These are phyloP conservation scores for Cryptosporidium sp. DNA, from an alignment of 169 alveolate genomes.

Conservation along the genomic window DNA sequence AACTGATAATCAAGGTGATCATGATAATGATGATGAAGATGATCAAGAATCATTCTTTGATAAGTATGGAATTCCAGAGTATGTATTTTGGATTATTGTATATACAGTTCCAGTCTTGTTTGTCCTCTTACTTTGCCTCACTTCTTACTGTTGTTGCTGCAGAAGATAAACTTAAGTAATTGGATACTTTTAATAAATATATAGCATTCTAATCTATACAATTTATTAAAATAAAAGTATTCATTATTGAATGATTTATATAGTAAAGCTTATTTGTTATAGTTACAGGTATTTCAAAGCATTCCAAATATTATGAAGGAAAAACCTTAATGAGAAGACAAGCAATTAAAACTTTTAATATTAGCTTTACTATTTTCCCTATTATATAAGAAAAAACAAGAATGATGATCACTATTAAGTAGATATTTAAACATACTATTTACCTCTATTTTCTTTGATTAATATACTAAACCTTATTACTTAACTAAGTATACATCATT, in stretches of 20 bases:
- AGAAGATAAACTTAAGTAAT: slow-evolving; percentile 18
- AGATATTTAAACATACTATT: not conserved
- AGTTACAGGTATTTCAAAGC: not conserved
- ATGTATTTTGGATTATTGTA: slow-evolving; percentile 41
- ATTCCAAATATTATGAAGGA: not conserved
- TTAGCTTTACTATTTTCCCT: not conserved
- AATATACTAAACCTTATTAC: not conserved
- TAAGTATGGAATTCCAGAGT: slow-evolving; percentile 42
- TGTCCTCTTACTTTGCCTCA: slow-evolving; percentile 19
- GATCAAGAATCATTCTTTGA: slow-evolving; percentile 46
- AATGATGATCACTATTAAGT: not conserved
- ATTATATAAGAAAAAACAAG: not conserved
- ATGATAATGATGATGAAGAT: not conserved
- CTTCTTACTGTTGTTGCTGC: slow-evolving; percentile 43
- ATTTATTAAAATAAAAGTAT: not conserved
- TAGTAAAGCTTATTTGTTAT: not conserved
- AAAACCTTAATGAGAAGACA: not conserved
- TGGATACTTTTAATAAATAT: not conserved
- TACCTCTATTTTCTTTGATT: not conserved
- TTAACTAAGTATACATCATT: not conserved
- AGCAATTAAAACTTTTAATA: not conserved
- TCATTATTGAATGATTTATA: not conserved
- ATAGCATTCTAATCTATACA: not conserved
- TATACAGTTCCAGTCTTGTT: slow-evolving; percentile 33
- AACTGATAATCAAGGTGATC: not conserved